These are phyloP conservation scores for Gelatoporia subvermispora DNA, from an alignment of 768 basidiomycete genomes.

Conservation along the genomic window DNA sequence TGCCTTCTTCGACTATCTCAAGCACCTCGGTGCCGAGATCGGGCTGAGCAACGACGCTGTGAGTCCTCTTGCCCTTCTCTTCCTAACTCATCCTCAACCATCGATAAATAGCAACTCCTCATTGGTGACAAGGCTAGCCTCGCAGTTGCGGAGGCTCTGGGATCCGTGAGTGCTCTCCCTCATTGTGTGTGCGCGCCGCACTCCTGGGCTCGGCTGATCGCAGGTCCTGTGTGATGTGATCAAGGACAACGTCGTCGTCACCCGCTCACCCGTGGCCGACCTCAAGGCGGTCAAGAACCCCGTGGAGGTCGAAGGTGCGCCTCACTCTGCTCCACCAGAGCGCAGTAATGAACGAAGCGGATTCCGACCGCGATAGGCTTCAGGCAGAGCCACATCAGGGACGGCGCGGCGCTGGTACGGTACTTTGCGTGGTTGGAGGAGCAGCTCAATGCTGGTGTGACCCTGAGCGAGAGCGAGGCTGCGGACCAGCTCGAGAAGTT, in stretches of 20 bases:
- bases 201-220: slow-evolving; percentile 11
- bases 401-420: slow-evolving; percentile 79
- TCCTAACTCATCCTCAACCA: too few relatives aligned
- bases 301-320: slow-evolving; percentile 55
- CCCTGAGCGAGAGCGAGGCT: slow-evolving; percentile 74
- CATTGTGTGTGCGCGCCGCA: neutral
- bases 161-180: slow-evolving; percentile 40
- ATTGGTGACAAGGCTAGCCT: slow-evolving; percentile 75
- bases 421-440: slow-evolving; percentile 98
- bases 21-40: slow-evolving; percentile 37
- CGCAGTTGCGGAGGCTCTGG: slow-evolving; percentile 78
- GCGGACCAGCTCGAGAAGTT: slow-evolving; percentile 76
- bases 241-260: slow-evolving; percentile 56
- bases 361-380: too few relatives aligned
- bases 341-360: too few relatives aligned
- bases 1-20: slow-evolving; percentile 59
- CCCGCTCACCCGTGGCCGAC: slow-evolving; percentile 71
- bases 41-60: slow-evolving; percentile 28
- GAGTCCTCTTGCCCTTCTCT: neutral
- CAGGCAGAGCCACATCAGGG: slow-evolving; percentile 81
- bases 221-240: slow-evolving; percentile 14
- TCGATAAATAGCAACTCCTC: slow-evolving; percentile 64
- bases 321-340: too few relatives aligned
- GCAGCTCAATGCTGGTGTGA: slow-evolving; percentile 55
- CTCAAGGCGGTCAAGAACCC: slow-evolving; percentile 78